These are phyloP conservation scores for Dryas octopetala DNA, from an alignment of 306 rosid genomes.

Conservation along the genomic window DNA sequence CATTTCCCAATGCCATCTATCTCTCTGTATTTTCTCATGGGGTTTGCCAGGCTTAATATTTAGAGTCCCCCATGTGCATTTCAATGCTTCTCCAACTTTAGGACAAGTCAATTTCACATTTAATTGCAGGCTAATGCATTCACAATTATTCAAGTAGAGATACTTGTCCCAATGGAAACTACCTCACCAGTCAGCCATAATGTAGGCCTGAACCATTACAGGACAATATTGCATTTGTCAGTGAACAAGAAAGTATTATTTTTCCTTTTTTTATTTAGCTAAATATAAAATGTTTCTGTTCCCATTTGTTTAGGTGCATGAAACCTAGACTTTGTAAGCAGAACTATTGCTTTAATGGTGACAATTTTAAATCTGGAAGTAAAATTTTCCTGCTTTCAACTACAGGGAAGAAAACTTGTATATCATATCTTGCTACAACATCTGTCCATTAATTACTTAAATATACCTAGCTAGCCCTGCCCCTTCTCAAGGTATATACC, in stretches of 20 bases:
- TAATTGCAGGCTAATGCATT: background rate
- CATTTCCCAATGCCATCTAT: constrained; percentile 43
- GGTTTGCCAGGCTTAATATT: constrained; percentile 11
- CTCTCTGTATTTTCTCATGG: constrained; percentile 1
- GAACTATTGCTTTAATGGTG: background rate
- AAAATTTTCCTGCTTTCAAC: too few relatives aligned
- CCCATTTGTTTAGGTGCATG: background rate
- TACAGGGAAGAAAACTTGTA: background rate
- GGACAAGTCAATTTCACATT: constrained; percentile 33
- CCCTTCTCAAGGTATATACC: too few relatives aligned
- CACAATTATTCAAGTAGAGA: constrained; percentile 20
- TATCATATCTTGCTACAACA: background rate
- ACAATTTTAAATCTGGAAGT: background rate
- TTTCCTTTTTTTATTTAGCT: background rate
- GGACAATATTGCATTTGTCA: constrained; percentile 16
- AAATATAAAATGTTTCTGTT: background rate
- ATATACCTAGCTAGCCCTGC: too few relatives aligned
- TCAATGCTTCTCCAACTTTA: background rate
- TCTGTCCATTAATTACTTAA: too few relatives aligned
- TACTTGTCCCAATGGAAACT: constrained; percentile 15
- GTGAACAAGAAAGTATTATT: background rate
- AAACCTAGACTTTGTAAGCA: too few relatives aligned
- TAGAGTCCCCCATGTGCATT: constrained; percentile 14
- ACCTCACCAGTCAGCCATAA: constrained; percentile 20
- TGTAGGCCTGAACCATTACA: constrained; percentile 10